Percentiles rank a stretch among this genome's conserved stretches.
Evolutionary conservation across 768 basidiomycete genomes (phyloP).

Genomic region (Naganishia onofrii): DNA sequence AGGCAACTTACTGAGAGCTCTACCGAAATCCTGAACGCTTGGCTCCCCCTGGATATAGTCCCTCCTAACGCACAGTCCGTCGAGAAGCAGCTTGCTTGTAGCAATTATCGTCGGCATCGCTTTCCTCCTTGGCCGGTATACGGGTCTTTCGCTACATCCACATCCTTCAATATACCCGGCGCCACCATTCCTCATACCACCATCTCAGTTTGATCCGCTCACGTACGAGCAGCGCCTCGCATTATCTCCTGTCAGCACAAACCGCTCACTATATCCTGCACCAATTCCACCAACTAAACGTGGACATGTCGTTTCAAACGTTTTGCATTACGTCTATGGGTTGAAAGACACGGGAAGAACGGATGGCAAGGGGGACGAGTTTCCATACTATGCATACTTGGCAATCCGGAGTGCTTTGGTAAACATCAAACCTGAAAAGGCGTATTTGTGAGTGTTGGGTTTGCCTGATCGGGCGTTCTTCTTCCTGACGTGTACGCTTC

Average conservation of each 20-base stretch:
- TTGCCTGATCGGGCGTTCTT: background rate
- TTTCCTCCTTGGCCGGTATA: conserved; percentile 15
- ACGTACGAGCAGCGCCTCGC: conserved; percentile 18
- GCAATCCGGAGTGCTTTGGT: conserved; percentile 51
- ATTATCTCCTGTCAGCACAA: conserved; percentile 17
- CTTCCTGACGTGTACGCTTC: background rate
- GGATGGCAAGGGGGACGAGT: conserved; percentile 40
- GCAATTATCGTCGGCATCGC: conserved; percentile 13
- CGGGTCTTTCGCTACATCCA: conserved; percentile 6
- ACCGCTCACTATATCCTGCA: conserved; percentile 38
- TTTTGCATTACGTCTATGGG: conserved; percentile 52
- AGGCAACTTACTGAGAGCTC: too few species aligned
- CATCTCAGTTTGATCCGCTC: conserved; percentile 36
- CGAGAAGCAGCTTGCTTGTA: background rate
- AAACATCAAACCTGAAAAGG: conserved; percentile 47
- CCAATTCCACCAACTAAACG: conserved; percentile 33
- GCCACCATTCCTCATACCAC: conserved; percentile 37
- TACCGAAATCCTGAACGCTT: background rate
- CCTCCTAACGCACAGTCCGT: background rate
- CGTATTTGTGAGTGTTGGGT: conserved; percentile 49
- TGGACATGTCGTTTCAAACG: conserved; percentile 47
- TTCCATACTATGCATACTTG: conserved; percentile 53
- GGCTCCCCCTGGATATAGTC: background rate
- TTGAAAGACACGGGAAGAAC: conserved; percentile 38
- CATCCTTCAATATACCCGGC: conserved; percentile 21